Percentiles rank a stretch among this genome's conserved stretches.
Evolutionary conservation across 208 protist species (phyloP).

Genomic region (Naegleria gruberi): DNA sequence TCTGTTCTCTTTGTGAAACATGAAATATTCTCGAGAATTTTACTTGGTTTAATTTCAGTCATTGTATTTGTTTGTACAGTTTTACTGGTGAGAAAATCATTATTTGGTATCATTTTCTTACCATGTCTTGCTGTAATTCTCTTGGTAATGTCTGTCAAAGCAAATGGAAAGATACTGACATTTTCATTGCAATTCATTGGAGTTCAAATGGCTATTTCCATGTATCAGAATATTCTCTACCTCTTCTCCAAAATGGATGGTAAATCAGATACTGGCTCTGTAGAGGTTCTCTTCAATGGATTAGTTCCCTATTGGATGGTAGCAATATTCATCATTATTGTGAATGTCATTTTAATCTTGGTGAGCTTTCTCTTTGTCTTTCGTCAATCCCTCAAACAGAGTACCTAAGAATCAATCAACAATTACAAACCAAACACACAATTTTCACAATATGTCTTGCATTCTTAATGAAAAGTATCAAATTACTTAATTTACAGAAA

Average conservation of each 20-base stretch:
- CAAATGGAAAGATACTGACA: neutral
- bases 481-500: no score
- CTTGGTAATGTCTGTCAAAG: neutral
- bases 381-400: neutral
- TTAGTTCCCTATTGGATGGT: neutral
- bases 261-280: neutral
- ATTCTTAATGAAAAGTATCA: no score
- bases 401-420: no score
- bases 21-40: neutral
- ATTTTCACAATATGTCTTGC: no score
- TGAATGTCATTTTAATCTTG: neutral
- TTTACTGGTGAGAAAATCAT: neutral
- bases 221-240: neutral
- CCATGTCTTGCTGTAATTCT: neutral
- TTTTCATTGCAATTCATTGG: neutral
- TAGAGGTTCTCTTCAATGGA: neutral
- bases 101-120: neutral
- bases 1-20: neutral
- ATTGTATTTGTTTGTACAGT: neutral
- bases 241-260: neutral
- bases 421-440: no score
- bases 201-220: neutral
- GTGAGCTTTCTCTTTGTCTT: neutral
- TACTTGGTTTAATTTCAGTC: neutral
- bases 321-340: neutral